A percentile compares a stretch with the other conserved stretches of the same genome.
These are phyloP conservation scores for Lachnellula subtilissima DNA, from an alignment of 2,329 filamentous ascomycete species.

Conservation along the genomic window DNA sequence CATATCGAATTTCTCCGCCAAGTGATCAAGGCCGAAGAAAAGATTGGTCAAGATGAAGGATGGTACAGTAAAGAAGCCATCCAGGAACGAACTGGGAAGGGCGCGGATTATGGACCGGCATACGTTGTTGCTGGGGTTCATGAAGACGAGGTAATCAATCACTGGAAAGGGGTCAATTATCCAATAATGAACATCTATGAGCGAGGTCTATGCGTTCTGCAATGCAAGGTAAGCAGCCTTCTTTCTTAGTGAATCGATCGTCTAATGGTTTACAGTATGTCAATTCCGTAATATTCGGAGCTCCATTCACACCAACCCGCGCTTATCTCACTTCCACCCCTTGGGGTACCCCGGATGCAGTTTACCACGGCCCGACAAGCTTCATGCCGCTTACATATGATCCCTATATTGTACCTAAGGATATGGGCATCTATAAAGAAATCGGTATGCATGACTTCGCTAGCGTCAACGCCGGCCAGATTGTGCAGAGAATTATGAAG, in stretches of 20 bases:
- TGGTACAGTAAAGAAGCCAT: slow-evolving; percentile 69
- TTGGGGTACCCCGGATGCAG: slow-evolving; percentile 66
- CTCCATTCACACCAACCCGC: slow-evolving; percentile 80
- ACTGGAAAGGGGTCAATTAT: slow-evolving; percentile 96
- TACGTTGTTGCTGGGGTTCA: slow-evolving; percentile 94
- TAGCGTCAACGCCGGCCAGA: slow-evolving; percentile 85
- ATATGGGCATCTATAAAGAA: slow-evolving; percentile 78
- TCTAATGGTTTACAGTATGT: slow-evolving; percentile 58
- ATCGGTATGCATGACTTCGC: slow-evolving; percentile 74
- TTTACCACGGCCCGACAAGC: slow-evolving; percentile 94
- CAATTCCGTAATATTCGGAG: slow-evolving; percentile 80
- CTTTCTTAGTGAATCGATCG: background rate
- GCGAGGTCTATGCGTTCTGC: slow-evolving; percentile 87
- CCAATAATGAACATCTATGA: slow-evolving; percentile 99
- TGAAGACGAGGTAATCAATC: slow-evolving; percentile 90
- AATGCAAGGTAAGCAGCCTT: slow-evolving; percentile 67
- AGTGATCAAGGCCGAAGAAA: slow-evolving; percentile 70
- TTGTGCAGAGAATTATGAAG: slow-evolving; percentile 84
- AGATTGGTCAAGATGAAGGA: slow-evolving; percentile 59
- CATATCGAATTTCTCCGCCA: slow-evolving; percentile 90
- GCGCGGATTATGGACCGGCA: slow-evolving; percentile 71
- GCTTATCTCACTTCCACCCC: slow-evolving; percentile 73
- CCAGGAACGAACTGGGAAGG: slow-evolving; percentile 56
- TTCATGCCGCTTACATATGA: slow-evolving; percentile 67
- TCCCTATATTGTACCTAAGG: slow-evolving; percentile 75